Base-by-base conservation (phyloP, 441 rosid species). In the Pelargonium cotyledonis region DNA sequence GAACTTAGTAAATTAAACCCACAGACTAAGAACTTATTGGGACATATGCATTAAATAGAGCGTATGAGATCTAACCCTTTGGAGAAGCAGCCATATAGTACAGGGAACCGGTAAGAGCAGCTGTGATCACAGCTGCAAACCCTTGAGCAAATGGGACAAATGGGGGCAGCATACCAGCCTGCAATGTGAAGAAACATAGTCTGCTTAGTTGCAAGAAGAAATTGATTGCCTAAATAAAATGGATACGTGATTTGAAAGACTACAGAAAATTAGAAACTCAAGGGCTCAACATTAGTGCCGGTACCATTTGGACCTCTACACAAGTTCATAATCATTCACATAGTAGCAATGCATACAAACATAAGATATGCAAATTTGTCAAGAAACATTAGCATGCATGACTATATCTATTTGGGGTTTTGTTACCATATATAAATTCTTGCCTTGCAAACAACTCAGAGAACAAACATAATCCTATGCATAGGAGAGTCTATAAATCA, bases 81-180 rank as follows among this genome's bases (percentile, higher is more conserved):
- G 99, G 97, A 47, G 97, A 94, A 76, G 97, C 83, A 35, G 96
- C 95, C 18, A 89, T 78, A 68, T 87, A 91, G 75, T 91, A 94
- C 11, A 94, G 88, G 68, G 97, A 91, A 69, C 95, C 92, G 0
- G 95, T 94, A 65, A 91, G 94, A 63, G 85, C 91, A 40, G 96
- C 98, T 14, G 97, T 91, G n/a, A 89, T 67, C 55, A 77, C 85
- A 44, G 98, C 97, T 29, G 99, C 97, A 82, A 91, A 89, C 35
- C 80, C 99, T 78, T 89, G 95, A 68, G 99, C 99, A 71, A 94
- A 94, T 18, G 95, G 97, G 65, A 94, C 98, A 75, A 89, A 88
- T 14, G 92, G 97, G 70, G 96, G 98, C 69, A 93, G 82, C 68
- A 93, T 72, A 44, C 98, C 97, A 0, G 96, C 80, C 98, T 91